phyloP scores from a whole-genome alignment of 257 asterid species.

The Solanum megistacrolobum region DNA sequence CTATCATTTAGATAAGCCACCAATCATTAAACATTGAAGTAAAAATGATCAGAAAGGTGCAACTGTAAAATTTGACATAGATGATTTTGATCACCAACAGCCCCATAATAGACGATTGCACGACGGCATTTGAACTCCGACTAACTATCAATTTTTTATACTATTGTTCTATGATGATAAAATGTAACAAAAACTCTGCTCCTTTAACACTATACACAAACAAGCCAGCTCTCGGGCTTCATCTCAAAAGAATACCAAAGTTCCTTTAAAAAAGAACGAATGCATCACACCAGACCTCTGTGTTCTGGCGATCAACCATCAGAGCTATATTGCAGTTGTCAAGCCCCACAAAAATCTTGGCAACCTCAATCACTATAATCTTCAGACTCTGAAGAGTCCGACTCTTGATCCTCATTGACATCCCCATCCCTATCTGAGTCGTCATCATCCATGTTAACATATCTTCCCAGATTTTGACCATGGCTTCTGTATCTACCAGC shows the following conservation, averaged over 20 bases:
- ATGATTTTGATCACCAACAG: background rate
- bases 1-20: background rate
- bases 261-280: background rate
- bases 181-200: background rate
- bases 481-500: background rate
- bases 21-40: background rate
- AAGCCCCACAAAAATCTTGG: background rate
- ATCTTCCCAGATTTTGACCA: conserved; percentile 9
- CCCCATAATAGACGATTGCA: background rate
- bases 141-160: background rate
- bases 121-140: background rate
- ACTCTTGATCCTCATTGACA: conserved; percentile 25
- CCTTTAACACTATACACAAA: background rate
- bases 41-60: background rate
- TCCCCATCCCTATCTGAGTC: conserved; percentile 24
- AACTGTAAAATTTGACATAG: background rate
- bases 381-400: conserved; percentile 49
- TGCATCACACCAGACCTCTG: background rate
- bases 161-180: background rate
- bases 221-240: background rate
- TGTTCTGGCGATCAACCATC: background rate
- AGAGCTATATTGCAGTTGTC: background rate
- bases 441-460: conserved; percentile 20
- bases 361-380: conserved; percentile 60
- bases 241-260: conserved; percentile 3